Conservation (phyloP, 202 grass and related monocot genomes). For the Digitaria exilis region DNA sequence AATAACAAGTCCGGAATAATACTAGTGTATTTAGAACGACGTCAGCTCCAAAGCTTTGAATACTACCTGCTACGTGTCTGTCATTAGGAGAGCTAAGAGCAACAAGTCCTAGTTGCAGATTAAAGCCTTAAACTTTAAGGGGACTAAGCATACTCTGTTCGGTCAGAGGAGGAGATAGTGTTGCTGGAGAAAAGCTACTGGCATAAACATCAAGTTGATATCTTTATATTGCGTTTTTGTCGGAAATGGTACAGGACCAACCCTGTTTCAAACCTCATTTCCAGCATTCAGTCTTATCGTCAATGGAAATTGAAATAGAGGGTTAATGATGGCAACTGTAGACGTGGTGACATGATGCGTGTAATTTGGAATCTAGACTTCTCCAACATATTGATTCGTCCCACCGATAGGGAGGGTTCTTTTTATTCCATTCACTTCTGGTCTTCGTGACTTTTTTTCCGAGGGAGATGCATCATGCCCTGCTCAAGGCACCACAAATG, state of each 20-base stretch:
- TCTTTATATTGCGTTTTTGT: not conserved
- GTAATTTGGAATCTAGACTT: constrained; percentile 29
- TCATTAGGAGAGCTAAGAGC: not conserved
- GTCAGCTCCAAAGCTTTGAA: constrained; percentile 44
- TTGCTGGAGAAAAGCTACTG: too few species aligned
- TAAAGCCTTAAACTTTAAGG: not conserved
- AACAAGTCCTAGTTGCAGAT: not conserved
- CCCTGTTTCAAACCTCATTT: not conserved
- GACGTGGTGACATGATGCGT: constrained; percentile 17
- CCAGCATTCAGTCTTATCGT: not conserved
- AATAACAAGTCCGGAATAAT: not conserved
- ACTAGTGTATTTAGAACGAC: constrained; percentile 15
- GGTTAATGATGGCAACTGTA: constrained; percentile 16
- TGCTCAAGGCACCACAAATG: not conserved
- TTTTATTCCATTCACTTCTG: constrained; percentile 33
- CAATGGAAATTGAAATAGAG: not conserved
- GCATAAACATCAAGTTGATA: not conserved
- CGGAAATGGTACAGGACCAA: not conserved
- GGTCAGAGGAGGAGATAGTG: not conserved
- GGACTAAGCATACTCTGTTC: not conserved
- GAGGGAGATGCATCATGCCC: constrained; percentile 3
- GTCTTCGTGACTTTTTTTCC: not conserved
- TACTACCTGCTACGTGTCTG: constrained; percentile 34
- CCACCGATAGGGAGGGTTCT: constrained; percentile 25
- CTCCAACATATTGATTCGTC: constrained; percentile 24